Evolutionary conservation across 306 rosid genomes (phyloP).

Genomic region (Abrus precatorius): DNA sequence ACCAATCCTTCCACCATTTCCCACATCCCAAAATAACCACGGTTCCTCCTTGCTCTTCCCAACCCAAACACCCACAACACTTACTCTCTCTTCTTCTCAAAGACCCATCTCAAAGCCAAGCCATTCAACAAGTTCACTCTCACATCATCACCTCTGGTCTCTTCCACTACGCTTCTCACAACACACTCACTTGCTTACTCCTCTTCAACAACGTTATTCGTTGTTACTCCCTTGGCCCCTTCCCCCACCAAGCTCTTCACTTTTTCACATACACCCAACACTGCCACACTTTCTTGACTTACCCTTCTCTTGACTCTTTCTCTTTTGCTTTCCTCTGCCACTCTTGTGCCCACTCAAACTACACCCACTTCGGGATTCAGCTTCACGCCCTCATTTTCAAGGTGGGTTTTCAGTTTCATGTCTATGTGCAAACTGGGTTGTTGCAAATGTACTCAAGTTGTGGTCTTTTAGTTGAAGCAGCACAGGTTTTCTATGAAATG

Average conservation of each 20-base stretch:
- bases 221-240: constrained; percentile 50
- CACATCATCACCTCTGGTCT: constrained; percentile 62
- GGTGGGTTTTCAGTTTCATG: constrained; percentile 69
- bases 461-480: constrained; percentile 61
- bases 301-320: constrained; percentile 61
- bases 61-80: constrained; percentile 52
- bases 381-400: constrained; percentile 68
- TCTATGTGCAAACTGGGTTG: constrained; percentile 73
- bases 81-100: constrained; percentile 64
- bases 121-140: constrained; percentile 66
- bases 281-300: constrained; percentile 30
- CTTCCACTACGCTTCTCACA: constrained; percentile 45
- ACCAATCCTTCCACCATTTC: background rate
- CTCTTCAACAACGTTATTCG: constrained; percentile 70
- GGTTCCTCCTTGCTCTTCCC: constrained; percentile 15
- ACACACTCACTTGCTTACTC: constrained; percentile 35
- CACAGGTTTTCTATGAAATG: constrained; percentile 66
- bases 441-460: constrained; percentile 54
- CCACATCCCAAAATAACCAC: constrained; percentile 10
- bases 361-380: constrained; percentile 54
- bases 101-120: constrained; percentile 46
- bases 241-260: constrained; percentile 58
- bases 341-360: constrained; percentile 55
- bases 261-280: constrained; percentile 48
- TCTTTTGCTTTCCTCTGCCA: constrained; percentile 66